These are phyloP conservation scores for Pestalotiopsis sp. DNA, from an alignment of 2,329 filamentous ascomycete species.

Conservation along the genomic window DNA sequence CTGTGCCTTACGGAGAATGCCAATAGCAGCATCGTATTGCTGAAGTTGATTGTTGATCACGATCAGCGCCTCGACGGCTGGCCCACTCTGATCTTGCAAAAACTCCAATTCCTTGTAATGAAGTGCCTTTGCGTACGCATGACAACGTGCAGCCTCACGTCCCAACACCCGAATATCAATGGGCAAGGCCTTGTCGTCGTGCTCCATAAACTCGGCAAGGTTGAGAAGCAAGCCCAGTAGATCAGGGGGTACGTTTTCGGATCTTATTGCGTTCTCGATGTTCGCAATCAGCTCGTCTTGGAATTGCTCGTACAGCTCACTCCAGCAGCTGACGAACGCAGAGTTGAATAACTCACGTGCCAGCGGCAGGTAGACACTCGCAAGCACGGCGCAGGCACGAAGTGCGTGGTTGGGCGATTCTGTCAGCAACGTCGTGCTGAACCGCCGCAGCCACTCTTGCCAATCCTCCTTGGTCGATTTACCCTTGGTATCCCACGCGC, in stretches of 20 bases:
- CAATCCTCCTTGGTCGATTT: conserved; percentile 98
- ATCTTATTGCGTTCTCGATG: conserved; percentile 93
- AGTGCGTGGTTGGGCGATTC: conserved; percentile 96
- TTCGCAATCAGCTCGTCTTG: conserved; percentile 95
- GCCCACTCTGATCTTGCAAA: conserved; percentile 93
- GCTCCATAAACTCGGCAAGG: conserved; percentile 98
- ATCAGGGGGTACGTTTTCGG: conserved; percentile 93
- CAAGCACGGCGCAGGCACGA: conserved; percentile 86
- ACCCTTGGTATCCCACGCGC: conserved; percentile 94
- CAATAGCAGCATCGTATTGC: conserved; percentile 97
- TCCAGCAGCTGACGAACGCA: conserved; percentile 98
- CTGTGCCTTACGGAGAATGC: conserved; percentile 94
- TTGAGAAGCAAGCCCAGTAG: conserved; percentile 93
- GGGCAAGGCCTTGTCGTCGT: conserved; percentile 95
- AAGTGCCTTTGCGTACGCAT: conserved; percentile 95
- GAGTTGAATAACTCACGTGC: conserved; percentile 97
- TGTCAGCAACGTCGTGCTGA: conserved; percentile 91
- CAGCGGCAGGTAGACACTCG: conserved; percentile 86
- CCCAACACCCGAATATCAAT: conserved; percentile 96
- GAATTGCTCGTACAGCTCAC: conserved; percentile 93
- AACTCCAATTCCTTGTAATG: conserved; percentile 99
- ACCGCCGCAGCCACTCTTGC: conserved; percentile 97
- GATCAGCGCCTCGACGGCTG: conserved; percentile 93
- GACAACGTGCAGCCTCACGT: conserved; percentile 92
- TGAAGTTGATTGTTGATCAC: conserved; percentile 99